A percentile compares a stretch with the other conserved stretches of the same genome.
Conservation (phyloP, 768 basidiomycete species). For the Amanita inopinata region DNA sequence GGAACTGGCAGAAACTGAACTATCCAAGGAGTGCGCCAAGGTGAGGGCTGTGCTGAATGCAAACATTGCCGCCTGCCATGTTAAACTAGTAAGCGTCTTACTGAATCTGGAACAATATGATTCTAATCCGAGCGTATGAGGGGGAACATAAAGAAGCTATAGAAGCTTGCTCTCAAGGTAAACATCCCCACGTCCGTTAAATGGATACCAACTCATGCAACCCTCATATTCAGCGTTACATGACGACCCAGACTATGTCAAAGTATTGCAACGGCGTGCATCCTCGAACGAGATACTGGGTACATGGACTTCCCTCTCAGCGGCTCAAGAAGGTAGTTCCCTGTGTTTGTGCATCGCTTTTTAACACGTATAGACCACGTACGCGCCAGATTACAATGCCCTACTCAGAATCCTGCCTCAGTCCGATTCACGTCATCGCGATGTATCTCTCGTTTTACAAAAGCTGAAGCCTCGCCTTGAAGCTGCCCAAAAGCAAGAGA, state of each 20-base stretch:
- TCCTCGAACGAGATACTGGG: slow-evolving; percentile 69
- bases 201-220: background rate
- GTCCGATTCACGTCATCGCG: slow-evolving; percentile 36
- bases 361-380: background rate
- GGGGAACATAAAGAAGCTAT: slow-evolving; percentile 74
- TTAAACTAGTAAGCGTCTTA: slow-evolving; percentile 53
- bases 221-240: slow-evolving; percentile 48
- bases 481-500: slow-evolving; percentile 76
- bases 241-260: slow-evolving; percentile 79
- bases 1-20: slow-evolving; percentile 17
- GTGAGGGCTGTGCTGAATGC: slow-evolving; percentile 67
- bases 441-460: slow-evolving; percentile 39
- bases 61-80: slow-evolving; percentile 83
- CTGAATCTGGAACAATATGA: slow-evolving; percentile 3
- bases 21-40: slow-evolving; percentile 42
- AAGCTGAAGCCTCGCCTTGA: slow-evolving; percentile 60
- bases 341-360: background rate
- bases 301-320: slow-evolving; percentile 75
- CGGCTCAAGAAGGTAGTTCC: slow-evolving; percentile 72
- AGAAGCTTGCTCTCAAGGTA: slow-evolving; percentile 72
- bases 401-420: slow-evolving; percentile 59
- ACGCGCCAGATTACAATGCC: slow-evolving; percentile 57
- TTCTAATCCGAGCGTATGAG: slow-evolving; percentile 25
- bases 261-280: slow-evolving; percentile 86
- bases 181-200: slow-evolving; percentile 5